Base-by-base conservation (phyloP, 2,329 filamentous ascomycete species). In the Aureobasidium leucospermi region DNA sequence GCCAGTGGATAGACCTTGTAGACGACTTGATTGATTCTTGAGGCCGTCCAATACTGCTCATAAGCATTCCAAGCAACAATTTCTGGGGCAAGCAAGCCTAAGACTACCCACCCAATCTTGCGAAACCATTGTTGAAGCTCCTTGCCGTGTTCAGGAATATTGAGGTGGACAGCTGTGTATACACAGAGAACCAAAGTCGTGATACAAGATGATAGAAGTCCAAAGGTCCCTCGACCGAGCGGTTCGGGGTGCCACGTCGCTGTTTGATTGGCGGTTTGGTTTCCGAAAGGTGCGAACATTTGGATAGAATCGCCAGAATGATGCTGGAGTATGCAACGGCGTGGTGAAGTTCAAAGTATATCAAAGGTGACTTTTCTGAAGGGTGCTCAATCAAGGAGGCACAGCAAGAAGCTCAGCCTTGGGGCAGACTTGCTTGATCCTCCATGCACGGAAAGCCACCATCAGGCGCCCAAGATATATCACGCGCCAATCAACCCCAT, bases 131-230 rank as follows among this genome's bases (percentile, higher is more conserved):
- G 63, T 19, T n/a, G 46, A 15, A 43, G 28, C 11, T 19, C 32
- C 16, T 16, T 23, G 15, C 29, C 29, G 0, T 28, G 19, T 3
- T 39, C 59, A 6, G 63, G 61, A 7, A 64, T 15, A 16, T 65
- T 65, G 10, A 65, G 60, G 39, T 65, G 64, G 16, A 65, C 51
- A 3, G 64, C 60, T 4, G 58, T 62, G 59, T 61, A 65, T 19
- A 64, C 49, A 38, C 64, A 65, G 13, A 65, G 36, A 15, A 51
- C 32, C 57, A 64, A 51, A 2, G 47, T 51, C 7, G 64, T 62
- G 9, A 64, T 32, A 15, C 61, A 64, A 29, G 46, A 60, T n/a
- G 59, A 63, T 4, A 61, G 51, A n/a, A 64, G 58, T 42, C 45
- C 45, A 34, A 47, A 63, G 1, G 63, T 64, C 5, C 63, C 63